A percentile compares a stretch with the other conserved stretches of the same genome.
These are phyloP conservation scores for Hibiscus trionum DNA, from an alignment of 345 rosid species.

Conservation along the genomic window DNA sequence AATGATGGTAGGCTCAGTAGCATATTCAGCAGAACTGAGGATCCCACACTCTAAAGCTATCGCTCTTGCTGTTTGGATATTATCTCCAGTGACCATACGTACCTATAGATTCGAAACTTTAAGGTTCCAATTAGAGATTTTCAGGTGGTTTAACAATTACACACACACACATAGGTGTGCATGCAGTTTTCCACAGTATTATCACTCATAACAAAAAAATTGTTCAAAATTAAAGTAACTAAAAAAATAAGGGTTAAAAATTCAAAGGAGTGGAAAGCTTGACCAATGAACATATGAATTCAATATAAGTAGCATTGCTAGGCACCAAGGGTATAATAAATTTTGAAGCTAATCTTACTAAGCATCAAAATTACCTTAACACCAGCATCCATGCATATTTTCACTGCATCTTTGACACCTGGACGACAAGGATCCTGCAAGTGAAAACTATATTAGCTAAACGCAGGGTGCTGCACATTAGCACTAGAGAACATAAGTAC, in stretches of 20 bases:
- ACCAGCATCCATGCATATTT: constrained; percentile 71
- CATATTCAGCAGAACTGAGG: constrained; percentile 51
- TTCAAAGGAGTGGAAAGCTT: not conserved
- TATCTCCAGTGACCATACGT: constrained; percentile 98
- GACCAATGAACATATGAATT: not conserved
- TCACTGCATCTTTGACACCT: constrained; percentile 77
- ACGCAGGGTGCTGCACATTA: not conserved
- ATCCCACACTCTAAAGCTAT: constrained; percentile 97
- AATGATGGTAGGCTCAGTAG: constrained; percentile 49
- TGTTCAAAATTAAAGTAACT: not conserved
- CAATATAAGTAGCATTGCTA: not conserved
- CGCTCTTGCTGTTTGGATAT: constrained; percentile 91
- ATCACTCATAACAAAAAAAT: not conserved
- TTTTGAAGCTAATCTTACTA: not conserved
- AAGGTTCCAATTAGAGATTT: not conserved
- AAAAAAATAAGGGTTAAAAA: not conserved
- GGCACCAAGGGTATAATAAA: constrained; percentile 2
- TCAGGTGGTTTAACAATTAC: not conserved
- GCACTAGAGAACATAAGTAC: not conserved
- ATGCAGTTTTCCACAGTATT: not conserved
- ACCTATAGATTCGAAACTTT: constrained; percentile 41
- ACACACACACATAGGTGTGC: not conserved
- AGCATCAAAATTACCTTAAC: constrained; percentile 52
- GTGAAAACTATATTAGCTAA: constrained; percentile 6
- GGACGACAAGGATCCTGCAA: constrained; percentile 95